Evolutionary conservation across 176 grass and related monocot genomes (phyloP).

Genomic region (Oropetium thomaeum): DNA sequence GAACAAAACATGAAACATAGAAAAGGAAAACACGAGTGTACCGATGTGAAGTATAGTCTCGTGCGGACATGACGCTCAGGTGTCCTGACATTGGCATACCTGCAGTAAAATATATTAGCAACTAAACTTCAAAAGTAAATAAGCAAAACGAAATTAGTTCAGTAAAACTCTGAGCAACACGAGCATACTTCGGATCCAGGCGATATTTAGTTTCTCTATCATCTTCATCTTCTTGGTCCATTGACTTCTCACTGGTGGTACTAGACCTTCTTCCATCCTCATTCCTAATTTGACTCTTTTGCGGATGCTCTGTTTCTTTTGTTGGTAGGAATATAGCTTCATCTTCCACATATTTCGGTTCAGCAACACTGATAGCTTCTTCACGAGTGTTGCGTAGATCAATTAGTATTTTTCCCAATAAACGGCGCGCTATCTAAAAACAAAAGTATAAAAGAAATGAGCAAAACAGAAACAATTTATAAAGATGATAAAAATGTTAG

Average conservation of each 20-base stretch:
- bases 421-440: conserved; percentile 83
- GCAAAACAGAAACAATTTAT: background rate
- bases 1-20: conserved; percentile 21
- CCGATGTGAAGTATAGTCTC: conserved; percentile 99
- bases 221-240: conserved; percentile 87
- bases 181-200: conserved; percentile 84
- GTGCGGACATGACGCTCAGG: conserved; percentile 98
- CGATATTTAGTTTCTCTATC: conserved; percentile 99
- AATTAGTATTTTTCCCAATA: conserved; percentile 95
- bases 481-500: background rate
- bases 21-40: conserved; percentile 24
- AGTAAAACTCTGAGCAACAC: conserved; percentile 3
- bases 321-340: conserved; percentile 50
- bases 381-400: conserved; percentile 93
- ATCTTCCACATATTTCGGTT: conserved; percentile 54
- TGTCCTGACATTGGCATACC: conserved; percentile 98
- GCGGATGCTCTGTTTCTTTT: conserved; percentile 58
- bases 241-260: conserved; percentile 68
- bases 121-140: conserved; percentile 33
- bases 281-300: conserved; percentile 57
- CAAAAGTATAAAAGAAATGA: background rate
- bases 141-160: background rate
- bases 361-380: conserved; percentile 82
- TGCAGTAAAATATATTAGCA: conserved; percentile 43
- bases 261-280: conserved; percentile 72